Conservation (phyloP, 768 basidiomycete species). For the Tricholoma bakamatsutake region DNA sequence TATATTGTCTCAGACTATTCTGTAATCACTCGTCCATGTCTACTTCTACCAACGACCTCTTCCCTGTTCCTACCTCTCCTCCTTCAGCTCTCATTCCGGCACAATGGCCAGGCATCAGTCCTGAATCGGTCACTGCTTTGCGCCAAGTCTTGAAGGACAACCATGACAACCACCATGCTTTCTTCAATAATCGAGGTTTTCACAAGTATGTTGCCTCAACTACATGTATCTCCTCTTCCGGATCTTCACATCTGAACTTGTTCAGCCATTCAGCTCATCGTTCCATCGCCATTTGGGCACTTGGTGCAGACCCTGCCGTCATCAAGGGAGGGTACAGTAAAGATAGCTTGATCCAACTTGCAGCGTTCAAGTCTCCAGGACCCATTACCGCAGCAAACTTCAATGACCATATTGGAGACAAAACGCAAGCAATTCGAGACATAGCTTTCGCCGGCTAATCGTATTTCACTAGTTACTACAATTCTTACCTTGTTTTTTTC, state of each 20-base stretch:
- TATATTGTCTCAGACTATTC: no score
- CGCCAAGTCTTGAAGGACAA: constrained; percentile 41
- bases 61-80: constrained; percentile 27
- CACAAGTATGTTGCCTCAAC: constrained; percentile 40
- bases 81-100: constrained; percentile 23
- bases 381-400: constrained; percentile 42
- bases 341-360: constrained; percentile 29
- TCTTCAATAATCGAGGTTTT: constrained; percentile 42
- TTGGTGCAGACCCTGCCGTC: constrained; percentile 24
- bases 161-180: constrained; percentile 41
- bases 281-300: constrained; percentile 23
- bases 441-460: neutral
- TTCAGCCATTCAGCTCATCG: constrained; percentile 21
- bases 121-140: constrained; percentile 27
- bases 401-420: constrained; percentile 51
- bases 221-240: neutral
- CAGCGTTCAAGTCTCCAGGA: constrained; percentile 36
- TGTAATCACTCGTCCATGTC: no score
- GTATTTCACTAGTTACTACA: constrained; percentile 38
- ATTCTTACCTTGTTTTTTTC: constrained; percentile 49
- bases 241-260: neutral
- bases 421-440: constrained; percentile 30
- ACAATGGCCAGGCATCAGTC: constrained; percentile 29
- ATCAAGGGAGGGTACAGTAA: constrained; percentile 32
- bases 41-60: constrained; percentile 15